phyloP scores from a whole-genome alignment of 805 yeast genomes.

The Wickerhamomyces chambardii region DNA sequence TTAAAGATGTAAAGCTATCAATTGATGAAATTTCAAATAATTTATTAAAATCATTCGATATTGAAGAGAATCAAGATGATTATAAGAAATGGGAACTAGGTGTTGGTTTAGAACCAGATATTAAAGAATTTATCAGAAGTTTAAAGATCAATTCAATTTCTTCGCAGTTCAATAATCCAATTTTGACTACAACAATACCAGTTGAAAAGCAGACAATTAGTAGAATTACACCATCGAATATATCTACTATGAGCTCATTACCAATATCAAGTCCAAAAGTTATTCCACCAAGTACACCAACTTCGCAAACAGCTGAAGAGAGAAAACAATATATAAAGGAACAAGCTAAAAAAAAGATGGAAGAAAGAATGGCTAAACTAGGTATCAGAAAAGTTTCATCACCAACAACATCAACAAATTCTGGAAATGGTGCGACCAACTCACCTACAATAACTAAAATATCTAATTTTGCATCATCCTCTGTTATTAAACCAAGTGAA shows the following conservation, averaged over 20 bases:
- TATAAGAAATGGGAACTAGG: constrained; percentile 76
- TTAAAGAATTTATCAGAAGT: constrained; percentile 13
- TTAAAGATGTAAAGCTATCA: constrained; percentile 63
- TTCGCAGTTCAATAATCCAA: too few relatives aligned
- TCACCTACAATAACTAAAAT: too few relatives aligned
- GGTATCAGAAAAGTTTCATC: constrained; percentile 42
- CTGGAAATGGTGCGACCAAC: too few relatives aligned
- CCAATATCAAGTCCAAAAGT: constrained; percentile 8
- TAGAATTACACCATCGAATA: constrained; percentile 1
- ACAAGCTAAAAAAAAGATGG: constrained; percentile 76
- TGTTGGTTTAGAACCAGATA: constrained; percentile 56
- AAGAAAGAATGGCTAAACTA: constrained; percentile 71
- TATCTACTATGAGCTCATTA: constrained; percentile 1
- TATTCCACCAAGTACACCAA: too few relatives aligned
- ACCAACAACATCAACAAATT: constrained; percentile 2
- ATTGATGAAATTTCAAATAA: constrained; percentile 50
- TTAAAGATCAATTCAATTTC: constrained; percentile 11
- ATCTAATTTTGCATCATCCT: too few relatives aligned
- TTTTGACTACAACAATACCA: too few relatives aligned
- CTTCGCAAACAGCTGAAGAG: constrained; percentile 45
- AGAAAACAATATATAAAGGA: constrained; percentile 77
- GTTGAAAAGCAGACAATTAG: constrained; percentile 3
- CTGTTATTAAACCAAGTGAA: too few relatives aligned
- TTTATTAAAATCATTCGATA: constrained; percentile 21
- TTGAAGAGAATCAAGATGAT: constrained; percentile 16